These are phyloP conservation scores for Chlorociboria aeruginascens DNA, from an alignment of 495 filamentous ascomycete genomes.

Conservation along the genomic window DNA sequence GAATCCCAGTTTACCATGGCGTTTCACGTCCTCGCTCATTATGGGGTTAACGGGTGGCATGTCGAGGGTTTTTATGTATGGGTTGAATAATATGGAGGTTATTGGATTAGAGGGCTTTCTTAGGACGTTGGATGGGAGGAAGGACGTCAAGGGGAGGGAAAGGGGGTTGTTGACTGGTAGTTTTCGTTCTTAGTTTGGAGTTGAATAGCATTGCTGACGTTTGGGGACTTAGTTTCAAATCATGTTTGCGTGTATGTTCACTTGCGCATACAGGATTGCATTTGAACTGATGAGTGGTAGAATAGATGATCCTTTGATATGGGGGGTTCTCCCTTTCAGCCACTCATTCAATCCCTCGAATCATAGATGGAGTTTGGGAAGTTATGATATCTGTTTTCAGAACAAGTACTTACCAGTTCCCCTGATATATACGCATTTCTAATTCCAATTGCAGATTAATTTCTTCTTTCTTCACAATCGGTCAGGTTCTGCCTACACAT, in stretches of 20 bases:
- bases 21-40: constrained; percentile 36
- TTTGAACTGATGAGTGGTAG: constrained; percentile 31
- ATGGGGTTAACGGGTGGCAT: constrained; percentile 40
- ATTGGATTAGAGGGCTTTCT: constrained; percentile 65
- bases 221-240: constrained; percentile 61
- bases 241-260: constrained; percentile 86
- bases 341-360: constrained; percentile 60
- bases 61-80: constrained; percentile 32
- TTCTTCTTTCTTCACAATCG: constrained; percentile 63
- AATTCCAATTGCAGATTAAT: constrained; percentile 31
- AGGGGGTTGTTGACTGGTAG: constrained; percentile 80
- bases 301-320: constrained; percentile 87
- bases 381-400: constrained; percentile 85
- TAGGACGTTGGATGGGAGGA: constrained; percentile 59
- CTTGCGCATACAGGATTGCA: background rate
- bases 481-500: constrained; percentile 84
- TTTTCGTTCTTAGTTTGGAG: background rate
- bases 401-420: constrained; percentile 36
- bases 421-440: background rate
- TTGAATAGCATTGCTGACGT: constrained; percentile 1
- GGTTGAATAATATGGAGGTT: constrained; percentile 46
- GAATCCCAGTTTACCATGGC: constrained; percentile 39
- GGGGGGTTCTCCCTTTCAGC: constrained; percentile 69
- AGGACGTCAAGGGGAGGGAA: constrained; percentile 52
- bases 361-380: constrained; percentile 75